Base-by-base conservation (phyloP, 257 asterid genomes). In the Eucommia ulmoides region DNA sequence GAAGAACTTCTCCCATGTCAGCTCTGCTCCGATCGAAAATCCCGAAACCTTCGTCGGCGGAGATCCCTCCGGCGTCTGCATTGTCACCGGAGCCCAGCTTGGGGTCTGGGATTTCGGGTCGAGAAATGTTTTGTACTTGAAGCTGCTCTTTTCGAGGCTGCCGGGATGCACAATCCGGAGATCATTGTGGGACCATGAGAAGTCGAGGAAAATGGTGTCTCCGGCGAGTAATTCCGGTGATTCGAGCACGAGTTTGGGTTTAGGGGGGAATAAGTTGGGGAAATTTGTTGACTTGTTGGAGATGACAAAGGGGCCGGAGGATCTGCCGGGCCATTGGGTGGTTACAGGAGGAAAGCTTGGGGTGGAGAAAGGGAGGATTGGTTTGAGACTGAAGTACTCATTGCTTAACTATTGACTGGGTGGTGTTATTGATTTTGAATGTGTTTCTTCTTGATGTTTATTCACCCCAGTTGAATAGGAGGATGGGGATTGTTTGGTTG, bases 91-190 rank as follows among this genome's bases (percentile, higher is more conserved):
- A 47, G 93, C 87, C 20, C 95, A 84, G 69, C 93, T 84, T 2
- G 93, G 95, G 20, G 93, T 81, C 19, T 79, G 95, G 93, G 81
- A 84, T 71, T 81, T 84, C 25, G 93, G 95, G 20, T 70, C 95
- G 15, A 71, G 84, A 74, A 81, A 74, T 1, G 91, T 84, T n/a
- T 71, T 84, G 55, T 78, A 81, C 50, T 55, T 84, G 87, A 81
- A 77, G 73, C 87, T 84, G 19, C 53, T 84, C 38, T 84, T 65
- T 58, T 84, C 87, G 1, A 72, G 74, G 63, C 68, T 84, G 38
- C 89, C 95, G 0, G 89, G 82, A 2, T 84, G 93, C 76, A 81
- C 93, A 0, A 63, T 79, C 22, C 56, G 87, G 1, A 73, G 93
- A 64, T 84, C 93, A 0, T 47, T 74, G 26, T 84, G 93, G 95